Evolutionary conservation across 2,329 filamentous ascomycete species (phyloP).

Genomic region (Rutstroemia sp.): DNA sequence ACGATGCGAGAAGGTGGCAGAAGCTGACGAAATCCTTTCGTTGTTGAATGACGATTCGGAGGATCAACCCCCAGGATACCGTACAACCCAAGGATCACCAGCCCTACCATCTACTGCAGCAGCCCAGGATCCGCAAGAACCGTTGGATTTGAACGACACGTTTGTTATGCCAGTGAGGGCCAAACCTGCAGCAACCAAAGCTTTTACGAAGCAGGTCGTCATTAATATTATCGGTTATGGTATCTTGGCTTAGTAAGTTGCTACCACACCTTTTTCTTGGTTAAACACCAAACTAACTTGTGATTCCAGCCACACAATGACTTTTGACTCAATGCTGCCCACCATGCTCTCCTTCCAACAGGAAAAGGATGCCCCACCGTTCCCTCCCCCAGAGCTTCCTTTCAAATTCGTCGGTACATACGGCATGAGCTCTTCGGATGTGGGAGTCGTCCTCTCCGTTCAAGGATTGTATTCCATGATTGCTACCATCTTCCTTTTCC

Average conservation of each 20-base stretch:
- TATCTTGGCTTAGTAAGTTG: conserved; percentile 84
- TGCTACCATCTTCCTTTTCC: conserved; percentile 69
- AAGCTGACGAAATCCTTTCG: conserved; percentile 41
- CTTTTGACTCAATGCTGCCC: conserved; percentile 88
- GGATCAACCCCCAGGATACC: conserved; percentile 62
- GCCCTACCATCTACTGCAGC: conserved; percentile 34
- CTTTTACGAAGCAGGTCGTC: conserved; percentile 79
- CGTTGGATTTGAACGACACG: conserved; percentile 28
- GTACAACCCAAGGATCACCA: conserved; percentile 50
- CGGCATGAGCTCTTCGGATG: conserved; percentile 71
- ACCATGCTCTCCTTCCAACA: conserved; percentile 58
- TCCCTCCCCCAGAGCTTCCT: conserved; percentile 53
- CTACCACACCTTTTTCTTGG: conserved; percentile 5
- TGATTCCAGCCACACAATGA: conserved; percentile 77
- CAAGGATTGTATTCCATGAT: conserved; percentile 88
- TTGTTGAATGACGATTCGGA: conserved; percentile 47
- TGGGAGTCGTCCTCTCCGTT: conserved; percentile 80
- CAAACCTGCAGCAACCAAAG: conserved; percentile 42
- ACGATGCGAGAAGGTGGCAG: conserved; percentile 32
- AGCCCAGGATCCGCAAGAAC: conserved; percentile 31
- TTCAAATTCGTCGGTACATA: conserved; percentile 90
- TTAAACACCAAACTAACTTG: conserved; percentile 16
- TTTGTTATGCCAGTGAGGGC: conserved; percentile 23
- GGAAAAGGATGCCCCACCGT: conserved; percentile 27
- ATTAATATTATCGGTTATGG: conserved; percentile 86